Base-by-base conservation (phyloP, 2,329 filamentous ascomycete species). In the Plectosphaerella sp. region DNA sequence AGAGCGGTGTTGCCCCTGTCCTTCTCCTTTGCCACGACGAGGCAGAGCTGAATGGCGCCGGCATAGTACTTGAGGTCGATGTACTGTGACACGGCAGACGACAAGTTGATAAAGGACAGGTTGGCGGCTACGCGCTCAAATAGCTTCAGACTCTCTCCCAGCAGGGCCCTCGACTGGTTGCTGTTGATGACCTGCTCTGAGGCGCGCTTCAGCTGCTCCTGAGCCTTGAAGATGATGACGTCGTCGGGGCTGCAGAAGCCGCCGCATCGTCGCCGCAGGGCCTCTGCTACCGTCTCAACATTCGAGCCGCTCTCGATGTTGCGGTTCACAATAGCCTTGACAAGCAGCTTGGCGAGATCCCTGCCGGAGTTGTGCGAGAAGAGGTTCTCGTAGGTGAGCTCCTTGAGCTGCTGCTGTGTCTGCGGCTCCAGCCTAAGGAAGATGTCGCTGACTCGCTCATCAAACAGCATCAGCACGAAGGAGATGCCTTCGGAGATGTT, bases 221-320 rank as follows among this genome's bases (percentile, higher is more conserved):
- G 93, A 0, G 94, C 94, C 71, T 96, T 97, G 84, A 99, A 99
- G 60, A 97, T 93, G 58, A 97, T 86, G 2, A 97, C 94, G 72
- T 99, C 94, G 58, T 99, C 93, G 1, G 93, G 86, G 63, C 92
- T 97, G 69, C 94, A 99, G 79, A 99, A 99, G 70, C 89, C 97
- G 56, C 94, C 95, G 61, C 94, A 99, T 61, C 92, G 84, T 61
- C 94, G 82, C 46, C 94, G 83, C 48, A 99, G 74, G n/a, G 92
- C 91, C 69, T 99, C 94, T 0, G 94, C 93, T 22, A 99, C 91
- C 0, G 92, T 97, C 71, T 99, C 95, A 18, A 99, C 93, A 57
- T 97, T 99, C 5, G 92, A 93, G 10, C 95, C 94, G 63, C 91
- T 96, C 53, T 93, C 89, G 61, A 99, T 99, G 67, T 96, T 99